phyloP scores from a whole-genome alignment of 139 green algal genomes.

The Auxenochlorella pyrenoidosa region DNA sequence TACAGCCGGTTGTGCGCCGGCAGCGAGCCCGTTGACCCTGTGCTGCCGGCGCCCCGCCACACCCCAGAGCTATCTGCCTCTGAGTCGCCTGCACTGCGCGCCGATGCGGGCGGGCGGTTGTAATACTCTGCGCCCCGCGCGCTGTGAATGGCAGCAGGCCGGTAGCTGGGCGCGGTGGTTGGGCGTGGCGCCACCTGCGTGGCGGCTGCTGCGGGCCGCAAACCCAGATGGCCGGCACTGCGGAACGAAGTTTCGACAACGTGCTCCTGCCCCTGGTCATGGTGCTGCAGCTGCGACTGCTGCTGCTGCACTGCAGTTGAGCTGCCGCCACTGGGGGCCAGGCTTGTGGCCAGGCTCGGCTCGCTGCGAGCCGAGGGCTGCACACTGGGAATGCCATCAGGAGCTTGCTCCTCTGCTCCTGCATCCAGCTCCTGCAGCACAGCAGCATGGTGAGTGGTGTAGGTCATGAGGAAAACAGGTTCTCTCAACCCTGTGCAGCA shows the following conservation, averaged over 20 bases:
- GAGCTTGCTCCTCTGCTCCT: not conserved
- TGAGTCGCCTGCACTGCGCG: not conserved
- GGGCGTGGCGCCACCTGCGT: not conserved
- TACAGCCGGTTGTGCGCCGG: conserved; percentile 66
- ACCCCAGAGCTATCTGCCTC: not conserved
- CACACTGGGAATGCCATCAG: not conserved
- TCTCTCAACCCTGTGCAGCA: too few species aligned
- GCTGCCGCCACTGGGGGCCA: not conserved
- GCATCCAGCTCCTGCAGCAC: not conserved
- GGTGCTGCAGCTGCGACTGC: not conserved
- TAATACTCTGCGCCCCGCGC: conserved; percentile 5
- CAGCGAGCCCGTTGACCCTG: not conserved
- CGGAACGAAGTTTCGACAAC: not conserved
- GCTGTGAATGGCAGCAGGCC: conserved; percentile 10
- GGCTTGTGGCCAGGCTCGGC: not conserved
- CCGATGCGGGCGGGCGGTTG: not conserved
- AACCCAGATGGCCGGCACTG: not conserved
- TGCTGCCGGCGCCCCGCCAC: not conserved
- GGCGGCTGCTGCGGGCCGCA: not conserved
- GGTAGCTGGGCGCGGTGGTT: not conserved
- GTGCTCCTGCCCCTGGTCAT: not conserved
- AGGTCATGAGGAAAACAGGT: not conserved
- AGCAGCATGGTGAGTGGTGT: not conserved
- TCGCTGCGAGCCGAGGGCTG: not conserved
- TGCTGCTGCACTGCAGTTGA: not conserved